Base-by-base conservation (phyloP, 2,329 filamentous ascomycete genomes). In the Aspergillus unguis region DNA sequence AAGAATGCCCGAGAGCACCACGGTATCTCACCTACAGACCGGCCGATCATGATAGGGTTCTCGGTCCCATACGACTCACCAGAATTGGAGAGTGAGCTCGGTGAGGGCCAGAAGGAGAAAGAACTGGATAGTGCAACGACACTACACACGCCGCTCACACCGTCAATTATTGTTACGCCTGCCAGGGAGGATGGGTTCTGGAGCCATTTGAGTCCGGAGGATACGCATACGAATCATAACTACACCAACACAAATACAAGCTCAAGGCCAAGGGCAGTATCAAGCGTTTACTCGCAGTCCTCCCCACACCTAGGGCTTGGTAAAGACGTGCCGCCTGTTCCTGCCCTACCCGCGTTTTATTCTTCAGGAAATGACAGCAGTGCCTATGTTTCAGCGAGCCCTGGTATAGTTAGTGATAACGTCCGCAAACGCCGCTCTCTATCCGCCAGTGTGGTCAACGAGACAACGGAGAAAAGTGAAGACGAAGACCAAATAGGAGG, bases 21-120 rank as follows among this genome's bases (percentile, higher is more conserved):
- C 5, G 40, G 40, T 25, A 55, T 76, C 5, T 78, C 75, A 3
- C 75, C 75, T 2, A 75, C 72, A 1, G 74, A 76, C 53, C 63
- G 73, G 9, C 70, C 73, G 9, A 73, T 79, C 11, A 67, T 75
- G 53, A 78, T 78, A 48, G 76, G 76, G 8, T 65, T 77, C 7
- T 70, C 67, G 4, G 64, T 78, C 17, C 71, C 75, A 29, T 62
- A 62, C 40, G 55, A 72, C 44, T 60, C 69, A 5, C 54, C 55
- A 29, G 50, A 58, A 17, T 47, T 60, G 26, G 17, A 17, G 17
- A 17, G 17, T 17, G 17, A 17, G 17, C 17, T 17, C 17, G 17
- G 17, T 17, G 47, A 55, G 17, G 53, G 58, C 1, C 56, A 63
- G 25, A 57, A 54, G 26, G 31, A 58, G 10, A 64, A 55, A 50